Evolutionary conservation across 129 eudicot species (phyloP).

Genomic region (Dittrichia graveolens): DNA sequence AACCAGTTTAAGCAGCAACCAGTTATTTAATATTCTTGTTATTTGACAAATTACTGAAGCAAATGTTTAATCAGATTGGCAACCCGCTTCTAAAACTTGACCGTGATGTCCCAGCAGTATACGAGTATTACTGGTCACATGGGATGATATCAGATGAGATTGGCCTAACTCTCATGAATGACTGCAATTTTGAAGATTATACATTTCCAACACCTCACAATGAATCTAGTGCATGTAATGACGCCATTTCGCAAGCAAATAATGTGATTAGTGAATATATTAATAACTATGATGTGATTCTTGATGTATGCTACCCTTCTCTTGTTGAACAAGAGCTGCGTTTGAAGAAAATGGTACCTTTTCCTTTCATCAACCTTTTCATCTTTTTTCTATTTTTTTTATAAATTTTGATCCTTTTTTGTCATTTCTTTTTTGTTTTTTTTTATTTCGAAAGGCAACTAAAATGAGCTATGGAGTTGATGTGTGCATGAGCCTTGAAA

Average conservation of each 20-base stretch:
- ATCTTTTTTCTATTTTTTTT: no score
- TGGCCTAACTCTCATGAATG: constrained; percentile 75
- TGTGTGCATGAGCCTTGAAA: constrained; percentile 82
- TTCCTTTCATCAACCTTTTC: not conserved
- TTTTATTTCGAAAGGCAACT: constrained; percentile 58
- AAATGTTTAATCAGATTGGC: constrained; percentile 56
- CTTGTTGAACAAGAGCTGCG: constrained; percentile 90
- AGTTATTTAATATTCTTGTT: not conserved
- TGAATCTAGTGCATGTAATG: constrained; percentile 53
- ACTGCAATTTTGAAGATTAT: constrained; percentile 84
- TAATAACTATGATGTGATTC: constrained; percentile 80
- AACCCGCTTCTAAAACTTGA: constrained; percentile 92
- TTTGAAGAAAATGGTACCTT: constrained; percentile 60
- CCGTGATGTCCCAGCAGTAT: constrained; percentile 74
- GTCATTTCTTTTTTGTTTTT: constrained; percentile 1
- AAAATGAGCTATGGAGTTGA: constrained; percentile 85
- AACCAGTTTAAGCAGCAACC: no score
- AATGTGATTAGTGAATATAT: constrained; percentile 67
- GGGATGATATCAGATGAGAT: constrained; percentile 99
- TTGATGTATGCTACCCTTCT: constrained; percentile 96
- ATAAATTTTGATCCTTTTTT: not conserved
- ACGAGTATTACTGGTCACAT: constrained; percentile 95
- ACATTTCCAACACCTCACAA: constrained; percentile 79
- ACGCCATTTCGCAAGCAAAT: constrained; percentile 66
- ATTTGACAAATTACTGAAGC: not conserved